phyloP scores from a whole-genome alignment of 768 basidiomycete species.

The Coprinellus micaceus region DNA sequence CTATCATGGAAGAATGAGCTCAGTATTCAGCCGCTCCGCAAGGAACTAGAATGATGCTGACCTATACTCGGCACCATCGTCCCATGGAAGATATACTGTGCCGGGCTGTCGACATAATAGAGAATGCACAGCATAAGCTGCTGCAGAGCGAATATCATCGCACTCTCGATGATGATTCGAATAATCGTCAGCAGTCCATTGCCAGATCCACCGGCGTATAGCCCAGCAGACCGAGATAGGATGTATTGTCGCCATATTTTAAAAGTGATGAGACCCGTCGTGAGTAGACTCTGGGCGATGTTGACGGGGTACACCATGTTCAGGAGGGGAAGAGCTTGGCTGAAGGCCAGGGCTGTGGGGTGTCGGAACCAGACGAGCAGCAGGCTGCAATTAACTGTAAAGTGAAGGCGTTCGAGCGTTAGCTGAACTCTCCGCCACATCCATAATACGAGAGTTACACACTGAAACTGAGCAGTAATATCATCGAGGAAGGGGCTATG shows the following conservation, averaged over 20 bases:
- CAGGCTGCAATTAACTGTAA: background rate
- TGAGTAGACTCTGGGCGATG: conserved; percentile 24
- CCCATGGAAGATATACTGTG: background rate
- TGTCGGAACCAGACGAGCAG: background rate
- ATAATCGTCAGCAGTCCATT: background rate
- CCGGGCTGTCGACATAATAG: background rate
- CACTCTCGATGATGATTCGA: background rate
- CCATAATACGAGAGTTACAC: background rate
- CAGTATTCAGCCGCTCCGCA: too few relatives aligned
- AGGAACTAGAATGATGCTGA: background rate
- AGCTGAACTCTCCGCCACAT: background rate
- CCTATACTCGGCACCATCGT: background rate
- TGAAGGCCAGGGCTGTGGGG: background rate
- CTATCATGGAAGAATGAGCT: too few relatives aligned
- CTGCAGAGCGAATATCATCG: background rate
- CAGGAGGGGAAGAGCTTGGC: background rate
- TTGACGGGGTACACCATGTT: conserved; percentile 21
- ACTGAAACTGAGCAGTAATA: background rate
- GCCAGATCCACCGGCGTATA: background rate
- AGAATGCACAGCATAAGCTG: background rate
- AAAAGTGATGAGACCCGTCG: conserved; percentile 23
- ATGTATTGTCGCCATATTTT: conserved; percentile 26
- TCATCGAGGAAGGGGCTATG: background rate
- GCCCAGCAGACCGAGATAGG: conserved; percentile 8
- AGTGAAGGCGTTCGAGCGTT: background rate